A percentile compares a stretch with the other conserved stretches of the same genome.
These are phyloP conservation scores for Colletotrichum chlorophyti DNA, from an alignment of 2,329 filamentous ascomycete genomes.

Conservation along the genomic window DNA sequence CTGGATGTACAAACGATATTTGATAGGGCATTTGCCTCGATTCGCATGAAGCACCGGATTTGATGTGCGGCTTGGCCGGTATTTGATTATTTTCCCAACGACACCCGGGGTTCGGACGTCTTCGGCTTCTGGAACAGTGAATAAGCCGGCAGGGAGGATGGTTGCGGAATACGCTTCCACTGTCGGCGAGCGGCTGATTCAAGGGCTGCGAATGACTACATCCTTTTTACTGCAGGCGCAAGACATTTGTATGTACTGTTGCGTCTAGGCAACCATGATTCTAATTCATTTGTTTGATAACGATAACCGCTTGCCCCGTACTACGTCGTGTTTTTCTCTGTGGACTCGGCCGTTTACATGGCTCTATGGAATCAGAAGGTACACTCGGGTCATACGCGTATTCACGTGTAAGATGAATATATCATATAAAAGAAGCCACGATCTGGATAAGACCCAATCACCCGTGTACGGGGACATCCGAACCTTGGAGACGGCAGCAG, in stretches of 20 bases:
- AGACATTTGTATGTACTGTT: constrained; percentile 15
- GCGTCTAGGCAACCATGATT: constrained; percentile 5
- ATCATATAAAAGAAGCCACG: no score
- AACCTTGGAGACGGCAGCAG: no score
- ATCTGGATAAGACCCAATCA: no score
- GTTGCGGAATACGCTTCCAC: no score
- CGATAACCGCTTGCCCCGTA: no score
- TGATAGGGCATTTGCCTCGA: constrained; percentile 4
- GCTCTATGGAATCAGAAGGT: no score
- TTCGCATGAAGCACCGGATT: constrained; percentile 25
- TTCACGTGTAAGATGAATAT: no score
- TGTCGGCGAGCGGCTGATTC: no score
- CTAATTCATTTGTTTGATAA: constrained; percentile 13
- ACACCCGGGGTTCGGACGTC: constrained; percentile 8
- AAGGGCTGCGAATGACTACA: neutral
- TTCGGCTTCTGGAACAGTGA: constrained; percentile 9
- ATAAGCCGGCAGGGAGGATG: neutral
- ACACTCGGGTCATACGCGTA: no score
- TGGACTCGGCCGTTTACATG: no score
- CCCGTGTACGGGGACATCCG: no score
- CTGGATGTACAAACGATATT: constrained; percentile 28
- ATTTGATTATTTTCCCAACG: constrained; percentile 14
- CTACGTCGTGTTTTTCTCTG: no score
- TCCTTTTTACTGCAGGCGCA: constrained; percentile 11
- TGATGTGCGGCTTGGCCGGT: constrained; percentile 2